A percentile compares a stretch with the other conserved stretches of the same genome.
phyloP scores from a whole-genome alignment of 2,329 filamentous ascomycete species.

The Dactylonectria estremocensis region DNA sequence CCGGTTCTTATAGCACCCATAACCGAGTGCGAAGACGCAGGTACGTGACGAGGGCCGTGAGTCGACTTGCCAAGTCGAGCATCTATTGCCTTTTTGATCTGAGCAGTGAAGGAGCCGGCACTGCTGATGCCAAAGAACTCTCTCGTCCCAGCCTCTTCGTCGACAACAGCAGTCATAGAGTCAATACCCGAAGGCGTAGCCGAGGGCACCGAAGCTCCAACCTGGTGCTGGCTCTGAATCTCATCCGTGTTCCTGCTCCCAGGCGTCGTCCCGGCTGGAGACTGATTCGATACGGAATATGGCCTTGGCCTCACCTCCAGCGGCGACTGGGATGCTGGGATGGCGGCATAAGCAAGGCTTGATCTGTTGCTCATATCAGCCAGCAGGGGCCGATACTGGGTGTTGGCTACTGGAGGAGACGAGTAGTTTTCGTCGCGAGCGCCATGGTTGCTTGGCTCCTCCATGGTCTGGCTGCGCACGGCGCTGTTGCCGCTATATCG shows the following conservation, averaged over 20 bases:
- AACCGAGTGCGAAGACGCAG: background rate
- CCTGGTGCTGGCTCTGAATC: conserved; percentile 15
- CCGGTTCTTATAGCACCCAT: background rate
- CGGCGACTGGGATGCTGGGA: background rate
- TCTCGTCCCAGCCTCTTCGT: conserved; percentile 57
- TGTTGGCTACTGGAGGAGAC: background rate
- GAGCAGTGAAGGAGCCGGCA: conserved; percentile 62
- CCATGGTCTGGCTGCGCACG: conserved; percentile 15
- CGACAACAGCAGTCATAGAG: conserved; percentile 62
- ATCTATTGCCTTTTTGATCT: conserved; percentile 62
- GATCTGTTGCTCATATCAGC: background rate
- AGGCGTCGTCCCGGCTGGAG: conserved; percentile 31
- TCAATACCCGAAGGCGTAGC: conserved; percentile 55
- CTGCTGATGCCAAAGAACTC: conserved; percentile 65
- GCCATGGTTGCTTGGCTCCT: background rate
- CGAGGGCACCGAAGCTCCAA: conserved; percentile 35
- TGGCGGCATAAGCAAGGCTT: background rate
- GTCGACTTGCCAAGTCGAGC: conserved; percentile 41
- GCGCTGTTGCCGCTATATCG: conserved; percentile 42
- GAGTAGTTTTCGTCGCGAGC: background rate
- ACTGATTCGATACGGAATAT: conserved; percentile 8
- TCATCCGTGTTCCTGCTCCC: conserved; percentile 25
- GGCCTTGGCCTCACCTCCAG: background rate
- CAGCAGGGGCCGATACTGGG: background rate
- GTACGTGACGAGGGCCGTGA: background rate